These are phyloP conservation scores for Camellia granthamiana DNA, from an alignment of 148 eudicot species.

Conservation along the genomic window DNA sequence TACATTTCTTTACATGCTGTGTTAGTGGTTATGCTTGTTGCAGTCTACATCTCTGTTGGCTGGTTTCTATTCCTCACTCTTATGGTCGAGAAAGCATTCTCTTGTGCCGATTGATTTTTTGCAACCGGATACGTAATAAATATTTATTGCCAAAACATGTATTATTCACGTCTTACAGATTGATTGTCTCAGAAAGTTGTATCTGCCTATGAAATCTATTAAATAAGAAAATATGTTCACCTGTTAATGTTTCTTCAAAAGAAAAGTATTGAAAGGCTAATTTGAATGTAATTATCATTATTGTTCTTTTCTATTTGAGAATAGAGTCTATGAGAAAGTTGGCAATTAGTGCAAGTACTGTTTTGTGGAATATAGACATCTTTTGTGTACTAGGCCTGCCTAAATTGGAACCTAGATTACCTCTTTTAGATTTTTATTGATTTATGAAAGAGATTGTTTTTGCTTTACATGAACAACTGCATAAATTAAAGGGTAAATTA, in stretches of 20 bases:
- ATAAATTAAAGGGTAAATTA: too few species aligned
- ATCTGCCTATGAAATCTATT: background rate
- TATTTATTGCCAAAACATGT: background rate
- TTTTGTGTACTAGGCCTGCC: too few species aligned
- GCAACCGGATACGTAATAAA: background rate
- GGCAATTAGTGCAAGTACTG: too few species aligned
- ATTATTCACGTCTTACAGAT: background rate
- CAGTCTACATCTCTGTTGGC: conserved; percentile 43
- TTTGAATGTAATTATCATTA: too few species aligned
- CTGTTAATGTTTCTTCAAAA: background rate
- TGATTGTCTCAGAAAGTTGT: background rate
- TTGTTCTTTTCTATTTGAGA: too few species aligned
- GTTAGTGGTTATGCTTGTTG: conserved; percentile 57
- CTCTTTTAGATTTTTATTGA: too few species aligned
- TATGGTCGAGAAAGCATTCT: conserved; percentile 58
- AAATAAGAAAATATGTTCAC: background rate
- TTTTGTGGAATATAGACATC: too few species aligned
- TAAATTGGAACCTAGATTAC: too few species aligned
- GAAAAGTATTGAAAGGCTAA: too few species aligned
- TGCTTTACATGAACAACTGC: too few species aligned
- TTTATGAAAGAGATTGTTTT: too few species aligned
- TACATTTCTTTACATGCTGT: conserved; percentile 61
- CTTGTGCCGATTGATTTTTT: conserved; percentile 12
- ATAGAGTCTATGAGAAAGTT: too few species aligned
- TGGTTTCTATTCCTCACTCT: conserved; percentile 59